These are phyloP conservation scores for Pseudofabraea citricarpa DNA, from an alignment of 2,329 filamentous ascomycete species.

Conservation along the genomic window DNA sequence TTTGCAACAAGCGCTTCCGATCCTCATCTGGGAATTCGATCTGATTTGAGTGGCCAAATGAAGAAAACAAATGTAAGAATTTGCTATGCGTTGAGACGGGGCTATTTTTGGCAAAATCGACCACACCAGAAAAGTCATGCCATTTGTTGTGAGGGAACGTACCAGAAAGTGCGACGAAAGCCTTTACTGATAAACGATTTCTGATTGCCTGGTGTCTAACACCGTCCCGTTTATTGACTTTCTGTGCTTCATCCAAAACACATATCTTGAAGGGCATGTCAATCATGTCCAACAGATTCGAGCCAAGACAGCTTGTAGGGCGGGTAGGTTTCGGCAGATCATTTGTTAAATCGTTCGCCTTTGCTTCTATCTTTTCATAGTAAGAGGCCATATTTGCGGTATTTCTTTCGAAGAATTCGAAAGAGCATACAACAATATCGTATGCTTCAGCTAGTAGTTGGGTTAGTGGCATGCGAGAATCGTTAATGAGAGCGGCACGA, in stretches of 20 bases:
- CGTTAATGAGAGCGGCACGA: not conserved
- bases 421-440: constrained; percentile 41
- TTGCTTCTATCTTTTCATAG: constrained; percentile 16
- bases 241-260: constrained; percentile 49
- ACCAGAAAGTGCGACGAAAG: constrained; percentile 6
- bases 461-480: not conserved
- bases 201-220: constrained; percentile 33
- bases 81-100: not conserved
- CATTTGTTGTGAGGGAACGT: constrained; percentile 3
- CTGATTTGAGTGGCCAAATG: not conserved
- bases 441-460: constrained; percentile 7
- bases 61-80: not conserved
- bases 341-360: not conserved
- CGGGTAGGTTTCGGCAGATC: not conserved
- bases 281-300: constrained; percentile 13
- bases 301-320: not conserved
- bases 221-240: constrained; percentile 40
- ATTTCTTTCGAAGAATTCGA: constrained; percentile 82
- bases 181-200: constrained; percentile 2
- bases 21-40: not conserved
- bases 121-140: not conserved
- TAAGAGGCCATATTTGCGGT: constrained; percentile 29
- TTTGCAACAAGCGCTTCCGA: not conserved
- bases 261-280: constrained; percentile 39
- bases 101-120: not conserved